Conservation (phyloP, 331 rosid genomes). For the Phaseolus coccineus region DNA sequence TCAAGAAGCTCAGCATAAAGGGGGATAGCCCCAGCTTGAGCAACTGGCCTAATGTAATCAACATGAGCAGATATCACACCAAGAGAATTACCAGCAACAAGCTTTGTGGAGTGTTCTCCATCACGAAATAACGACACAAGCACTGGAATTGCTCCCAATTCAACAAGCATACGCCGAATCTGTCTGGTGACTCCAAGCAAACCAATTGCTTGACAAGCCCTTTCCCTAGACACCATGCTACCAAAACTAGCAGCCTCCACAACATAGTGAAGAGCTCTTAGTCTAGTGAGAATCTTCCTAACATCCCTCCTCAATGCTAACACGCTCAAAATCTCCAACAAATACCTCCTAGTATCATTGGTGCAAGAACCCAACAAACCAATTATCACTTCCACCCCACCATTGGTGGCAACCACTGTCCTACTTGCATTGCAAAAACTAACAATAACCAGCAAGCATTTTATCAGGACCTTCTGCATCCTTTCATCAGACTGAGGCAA, state of each 20-base stretch:
- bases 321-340: conserved; percentile 64
- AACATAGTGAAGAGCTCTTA: conserved; percentile 51
- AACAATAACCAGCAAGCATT: conserved; percentile 56
- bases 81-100: conserved; percentile 54
- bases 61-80: conserved; percentile 59
- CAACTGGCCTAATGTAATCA: conserved; percentile 57
- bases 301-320: conserved; percentile 55
- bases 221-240: conserved; percentile 62
- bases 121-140: conserved; percentile 53
- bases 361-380: conserved; percentile 43
- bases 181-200: conserved; percentile 54
- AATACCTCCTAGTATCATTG: conserved; percentile 40
- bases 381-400: conserved; percentile 53
- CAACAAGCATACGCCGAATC: conserved; percentile 47
- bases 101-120: conserved; percentile 53
- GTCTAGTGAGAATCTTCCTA: conserved; percentile 53
- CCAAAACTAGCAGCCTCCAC: conserved; percentile 67
- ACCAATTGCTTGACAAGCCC: conserved; percentile 63
- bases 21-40: conserved; percentile 60
- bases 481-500: conserved; percentile 49
- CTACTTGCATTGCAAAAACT: conserved; percentile 53
- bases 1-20: conserved; percentile 64
- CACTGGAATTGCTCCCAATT: conserved; percentile 55
- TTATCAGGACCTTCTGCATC: conserved; percentile 46
- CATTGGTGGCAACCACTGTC: conserved; percentile 45